Evolutionary conservation across 805 yeast species (phyloP).

Genomic region (Groenewaldozyma salmanticensis): DNA sequence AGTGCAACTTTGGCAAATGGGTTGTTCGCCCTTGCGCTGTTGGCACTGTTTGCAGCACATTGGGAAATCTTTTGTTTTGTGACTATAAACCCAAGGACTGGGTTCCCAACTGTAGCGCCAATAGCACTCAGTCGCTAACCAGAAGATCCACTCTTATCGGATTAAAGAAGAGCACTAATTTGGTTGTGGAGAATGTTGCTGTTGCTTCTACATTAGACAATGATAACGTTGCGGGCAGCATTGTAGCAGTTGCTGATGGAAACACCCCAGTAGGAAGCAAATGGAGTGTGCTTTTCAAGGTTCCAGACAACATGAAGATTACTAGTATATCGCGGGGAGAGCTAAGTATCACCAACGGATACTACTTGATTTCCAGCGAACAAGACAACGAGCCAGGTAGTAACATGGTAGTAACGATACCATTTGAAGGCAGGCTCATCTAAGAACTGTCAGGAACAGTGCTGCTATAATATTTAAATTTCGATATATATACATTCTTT

Average conservation of each 20-base stretch:
- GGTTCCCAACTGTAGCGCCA: neutral
- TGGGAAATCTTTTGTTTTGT: constrained; percentile 18
- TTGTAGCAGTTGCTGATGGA: constrained; percentile 1
- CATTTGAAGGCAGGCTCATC: neutral
- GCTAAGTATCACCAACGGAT: neutral
- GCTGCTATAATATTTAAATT: neutral
- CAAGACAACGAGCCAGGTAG: constrained; percentile 4
- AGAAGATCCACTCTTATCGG: neutral
- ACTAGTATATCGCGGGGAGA: neutral
- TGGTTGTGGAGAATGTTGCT: neutral
- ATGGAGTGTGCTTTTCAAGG: constrained; percentile 1
- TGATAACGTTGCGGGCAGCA: neutral
- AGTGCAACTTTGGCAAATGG: constrained; percentile 23
- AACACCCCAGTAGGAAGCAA: constrained; percentile 1
- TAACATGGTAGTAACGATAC: constrained; percentile 3
- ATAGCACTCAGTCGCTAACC: neutral
- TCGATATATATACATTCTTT: too few species aligned
- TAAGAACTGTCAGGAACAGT: too few species aligned
- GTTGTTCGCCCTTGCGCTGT: constrained; percentile 23
- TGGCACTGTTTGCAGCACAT: constrained; percentile 21
- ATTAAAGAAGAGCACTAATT: neutral
- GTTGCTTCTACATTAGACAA: too few species aligned
- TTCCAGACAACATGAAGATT: constrained; percentile 1
- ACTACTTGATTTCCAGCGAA: constrained; percentile 3
- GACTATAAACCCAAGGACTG: constrained; percentile 13